Evolutionary conservation across 2,329 filamentous ascomycete genomes (phyloP).

Genomic region (Fusarium succisae): DNA sequence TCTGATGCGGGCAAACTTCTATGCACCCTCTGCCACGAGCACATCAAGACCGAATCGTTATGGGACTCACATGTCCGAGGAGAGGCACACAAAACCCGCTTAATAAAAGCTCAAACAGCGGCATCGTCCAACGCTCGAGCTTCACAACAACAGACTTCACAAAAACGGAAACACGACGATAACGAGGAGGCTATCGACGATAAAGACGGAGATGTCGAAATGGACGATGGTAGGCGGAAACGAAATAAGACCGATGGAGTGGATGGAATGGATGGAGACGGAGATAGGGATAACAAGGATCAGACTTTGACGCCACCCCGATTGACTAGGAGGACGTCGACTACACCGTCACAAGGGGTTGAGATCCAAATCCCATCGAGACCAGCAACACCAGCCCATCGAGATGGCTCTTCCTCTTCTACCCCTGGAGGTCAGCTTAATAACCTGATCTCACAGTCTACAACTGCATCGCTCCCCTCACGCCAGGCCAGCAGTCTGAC

Average conservation of each 20-base stretch:
- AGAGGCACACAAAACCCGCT: slow-evolving; percentile 50
- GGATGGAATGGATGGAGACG: slow-evolving; percentile 39
- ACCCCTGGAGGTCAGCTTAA: slow-evolving; percentile 46
- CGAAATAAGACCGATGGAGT: slow-evolving; percentile 54
- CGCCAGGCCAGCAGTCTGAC: slow-evolving; percentile 40
- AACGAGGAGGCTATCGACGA: slow-evolving; percentile 43
- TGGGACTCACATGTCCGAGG: slow-evolving; percentile 72
- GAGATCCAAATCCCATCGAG: slow-evolving; percentile 72
- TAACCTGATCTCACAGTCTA: slow-evolving; percentile 17
- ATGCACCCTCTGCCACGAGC: slow-evolving; percentile 72
- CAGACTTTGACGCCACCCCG: slow-evolving; percentile 52
- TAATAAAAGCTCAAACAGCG: slow-evolving; percentile 37
- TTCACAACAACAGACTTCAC: slow-evolving; percentile 21
- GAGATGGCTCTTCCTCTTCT: slow-evolving; percentile 54
- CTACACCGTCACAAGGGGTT: slow-evolving; percentile 63
- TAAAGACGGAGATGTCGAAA: slow-evolving; percentile 47
- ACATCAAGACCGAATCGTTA: slow-evolving; percentile 71
- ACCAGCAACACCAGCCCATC: slow-evolving; percentile 65
- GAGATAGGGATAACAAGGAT: slow-evolving; percentile 33
- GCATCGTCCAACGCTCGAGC: slow-evolving; percentile 21
- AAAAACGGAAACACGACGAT: slow-evolving; percentile 50
- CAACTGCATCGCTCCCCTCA: slow-evolving; percentile 45
- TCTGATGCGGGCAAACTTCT: slow-evolving; percentile 73
- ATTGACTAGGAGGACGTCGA: slow-evolving; percentile 58
- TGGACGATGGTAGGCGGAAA: slow-evolving; percentile 55